Evolutionary conservation across 2,329 filamentous ascomycete genomes (phyloP).

Genomic region (Pseudogymnoascus destructans): DNA sequence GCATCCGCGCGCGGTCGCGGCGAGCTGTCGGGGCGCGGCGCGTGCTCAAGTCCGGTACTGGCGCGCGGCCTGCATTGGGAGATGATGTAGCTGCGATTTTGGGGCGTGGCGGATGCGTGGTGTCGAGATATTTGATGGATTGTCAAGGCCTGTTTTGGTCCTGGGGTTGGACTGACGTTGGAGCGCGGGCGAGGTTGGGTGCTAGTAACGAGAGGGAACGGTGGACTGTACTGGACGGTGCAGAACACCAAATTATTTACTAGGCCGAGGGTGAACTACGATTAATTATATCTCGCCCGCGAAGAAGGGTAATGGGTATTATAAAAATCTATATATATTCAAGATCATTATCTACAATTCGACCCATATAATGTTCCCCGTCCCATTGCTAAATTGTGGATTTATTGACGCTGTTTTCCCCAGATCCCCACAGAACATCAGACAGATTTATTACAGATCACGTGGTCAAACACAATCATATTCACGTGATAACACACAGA

Average conservation of each 20-base stretch:
- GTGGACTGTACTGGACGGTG: neutral
- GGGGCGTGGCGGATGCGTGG: neutral
- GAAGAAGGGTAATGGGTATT: neutral
- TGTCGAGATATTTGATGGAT: neutral
- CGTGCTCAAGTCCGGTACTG: slow-evolving; percentile 10
- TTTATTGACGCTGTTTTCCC: neutral
- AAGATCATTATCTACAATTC: neutral
- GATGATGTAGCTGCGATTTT: neutral
- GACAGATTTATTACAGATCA: neutral
- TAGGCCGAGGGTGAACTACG: neutral
- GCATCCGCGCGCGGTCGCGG: slow-evolving; percentile 10
- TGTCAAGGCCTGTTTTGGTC: neutral
- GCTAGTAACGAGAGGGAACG: neutral
- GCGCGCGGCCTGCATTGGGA: neutral
- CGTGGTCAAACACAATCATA: neutral
- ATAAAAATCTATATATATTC: neutral
- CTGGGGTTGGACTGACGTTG: neutral
- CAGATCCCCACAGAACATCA: slow-evolving; percentile 9
- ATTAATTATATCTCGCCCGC: neutral
- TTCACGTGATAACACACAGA: neutral
- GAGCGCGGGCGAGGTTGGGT: neutral
- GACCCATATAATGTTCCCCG: neutral
- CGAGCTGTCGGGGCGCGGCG: slow-evolving; percentile 8
- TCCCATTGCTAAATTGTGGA: neutral
- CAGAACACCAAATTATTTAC: neutral